Conservation (phyloP, 805 yeast genomes). For the Komagataella kurtzmanii region DNA sequence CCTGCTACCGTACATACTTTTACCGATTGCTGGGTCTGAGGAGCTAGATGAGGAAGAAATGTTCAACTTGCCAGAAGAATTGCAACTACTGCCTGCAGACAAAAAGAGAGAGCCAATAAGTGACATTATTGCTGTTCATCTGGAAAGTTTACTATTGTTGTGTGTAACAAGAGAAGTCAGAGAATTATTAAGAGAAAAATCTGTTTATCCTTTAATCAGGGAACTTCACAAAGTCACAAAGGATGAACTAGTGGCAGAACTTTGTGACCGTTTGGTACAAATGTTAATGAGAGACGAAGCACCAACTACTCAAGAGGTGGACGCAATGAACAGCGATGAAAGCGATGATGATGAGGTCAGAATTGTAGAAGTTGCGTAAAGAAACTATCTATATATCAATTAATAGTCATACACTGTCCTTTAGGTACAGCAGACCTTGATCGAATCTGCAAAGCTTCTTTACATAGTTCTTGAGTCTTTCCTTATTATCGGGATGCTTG, state of each 20-base stretch:
- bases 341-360: constrained; percentile 37
- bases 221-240: constrained; percentile 59
- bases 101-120: constrained; percentile 63
- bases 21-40: constrained; percentile 66
- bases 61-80: constrained; percentile 78
- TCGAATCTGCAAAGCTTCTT: constrained; percentile 15
- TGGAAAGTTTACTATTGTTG: constrained; percentile 69
- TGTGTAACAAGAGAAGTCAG: constrained; percentile 67
- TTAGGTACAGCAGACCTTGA: constrained; percentile 13
- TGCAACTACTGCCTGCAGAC: constrained; percentile 66
- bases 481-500: constrained; percentile 50
- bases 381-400: constrained; percentile 1
- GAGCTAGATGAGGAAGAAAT: constrained; percentile 73
- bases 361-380: constrained; percentile 36
- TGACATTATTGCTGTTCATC: constrained; percentile 53
- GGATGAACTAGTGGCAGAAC: constrained; percentile 35
- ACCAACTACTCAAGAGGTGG: constrained; percentile 26
- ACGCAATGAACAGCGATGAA: constrained; percentile 30
- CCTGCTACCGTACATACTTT: constrained; percentile 64
- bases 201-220: constrained; percentile 77
- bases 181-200: constrained; percentile 63
- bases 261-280: constrained; percentile 78
- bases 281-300: constrained; percentile 87
- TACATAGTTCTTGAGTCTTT: constrained; percentile 31
- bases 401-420: constrained; percentile 5